These are phyloP conservation scores for Pseudogymnoascus sp. DNA, from an alignment of 2,329 filamentous ascomycete genomes.

Conservation along the genomic window DNA sequence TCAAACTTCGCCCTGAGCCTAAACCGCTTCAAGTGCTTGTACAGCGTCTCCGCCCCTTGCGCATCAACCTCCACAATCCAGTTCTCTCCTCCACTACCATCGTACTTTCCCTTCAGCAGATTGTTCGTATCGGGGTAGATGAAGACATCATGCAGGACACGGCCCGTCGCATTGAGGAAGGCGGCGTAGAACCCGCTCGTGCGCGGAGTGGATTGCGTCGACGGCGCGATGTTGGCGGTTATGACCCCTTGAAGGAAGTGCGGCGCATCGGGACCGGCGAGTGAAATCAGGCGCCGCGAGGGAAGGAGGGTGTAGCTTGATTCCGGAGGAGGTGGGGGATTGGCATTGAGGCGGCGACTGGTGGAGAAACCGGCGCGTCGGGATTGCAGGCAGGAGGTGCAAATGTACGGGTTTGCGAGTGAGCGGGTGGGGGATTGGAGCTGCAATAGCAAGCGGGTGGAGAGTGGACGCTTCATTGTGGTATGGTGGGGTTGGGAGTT, in stretches of 20 bases:
- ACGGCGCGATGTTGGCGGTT: conserved; percentile 57
- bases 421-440: conserved; percentile 12
- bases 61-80: conserved; percentile 82
- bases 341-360: conserved; percentile 8
- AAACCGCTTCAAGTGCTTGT: conserved; percentile 73
- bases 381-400: conserved; percentile 19
- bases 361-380: conserved; percentile 9
- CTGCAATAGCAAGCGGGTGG: neutral
- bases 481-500: neutral
- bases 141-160: conserved; percentile 84
- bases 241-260: conserved; percentile 85
- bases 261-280: conserved; percentile 71
- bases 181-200: conserved; percentile 64
- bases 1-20: conserved; percentile 76
- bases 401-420: conserved; percentile 18
- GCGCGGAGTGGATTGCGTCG: conserved; percentile 24
- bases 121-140: conserved; percentile 59
- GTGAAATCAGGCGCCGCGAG: conserved; percentile 71
- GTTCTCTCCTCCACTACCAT: conserved; percentile 32
- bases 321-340: conserved; percentile 36
- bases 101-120: conserved; percentile 18
- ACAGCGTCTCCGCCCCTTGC: conserved; percentile 51
- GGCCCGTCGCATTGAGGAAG: conserved; percentile 79
- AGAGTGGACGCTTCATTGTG: conserved; percentile 19
- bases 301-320: conserved; percentile 50